These are phyloP conservation scores for Lactifluus volemus DNA, from an alignment of 768 basidiomycete genomes.

Conservation along the genomic window DNA sequence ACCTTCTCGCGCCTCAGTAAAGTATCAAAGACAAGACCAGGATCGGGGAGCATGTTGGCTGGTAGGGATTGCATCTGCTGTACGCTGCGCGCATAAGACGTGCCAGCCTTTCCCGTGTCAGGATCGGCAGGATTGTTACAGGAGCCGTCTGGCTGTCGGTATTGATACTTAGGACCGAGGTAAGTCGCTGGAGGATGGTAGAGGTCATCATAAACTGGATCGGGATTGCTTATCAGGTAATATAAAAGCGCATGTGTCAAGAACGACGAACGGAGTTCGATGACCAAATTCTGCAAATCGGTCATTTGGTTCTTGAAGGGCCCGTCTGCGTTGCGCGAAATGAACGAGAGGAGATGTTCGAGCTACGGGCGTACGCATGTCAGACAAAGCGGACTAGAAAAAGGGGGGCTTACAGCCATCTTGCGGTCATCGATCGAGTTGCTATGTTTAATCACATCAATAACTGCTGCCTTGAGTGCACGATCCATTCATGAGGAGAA, in stretches of 20 bases:
- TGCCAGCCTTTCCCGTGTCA: slow-evolving; percentile 67
- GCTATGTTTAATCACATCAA: slow-evolving; percentile 51
- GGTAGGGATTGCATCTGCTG: slow-evolving; percentile 61
- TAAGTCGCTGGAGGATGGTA: slow-evolving; percentile 68
- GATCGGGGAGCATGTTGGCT: slow-evolving; percentile 61
- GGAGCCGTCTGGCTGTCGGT: slow-evolving; percentile 69
- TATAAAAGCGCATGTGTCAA: background rate
- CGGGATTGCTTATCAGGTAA: background rate
- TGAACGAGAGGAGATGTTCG: slow-evolving; percentile 57
- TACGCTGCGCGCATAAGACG: slow-evolving; percentile 77
- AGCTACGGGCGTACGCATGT: slow-evolving; percentile 36
- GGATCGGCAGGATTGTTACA: slow-evolving; percentile 65
- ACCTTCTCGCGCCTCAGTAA: slow-evolving; percentile 67
- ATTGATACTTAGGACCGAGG: slow-evolving; percentile 53
- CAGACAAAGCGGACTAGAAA: background rate
- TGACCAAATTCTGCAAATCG: slow-evolving; percentile 29
- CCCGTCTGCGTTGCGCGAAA: slow-evolving; percentile 37
- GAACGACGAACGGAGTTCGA: slow-evolving; percentile 41
- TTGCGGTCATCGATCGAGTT: slow-evolving; percentile 71
- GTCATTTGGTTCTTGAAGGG: slow-evolving; percentile 38
- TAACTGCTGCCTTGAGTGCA: slow-evolving; percentile 39
- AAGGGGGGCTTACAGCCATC: slow-evolving; percentile 45
- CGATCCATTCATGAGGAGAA: background rate
- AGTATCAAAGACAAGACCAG: slow-evolving; percentile 74
- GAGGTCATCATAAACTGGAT: slow-evolving; percentile 71